Evolutionary conservation across 768 basidiomycete genomes (phyloP).

Genomic region (Leccinum broughii): DNA sequence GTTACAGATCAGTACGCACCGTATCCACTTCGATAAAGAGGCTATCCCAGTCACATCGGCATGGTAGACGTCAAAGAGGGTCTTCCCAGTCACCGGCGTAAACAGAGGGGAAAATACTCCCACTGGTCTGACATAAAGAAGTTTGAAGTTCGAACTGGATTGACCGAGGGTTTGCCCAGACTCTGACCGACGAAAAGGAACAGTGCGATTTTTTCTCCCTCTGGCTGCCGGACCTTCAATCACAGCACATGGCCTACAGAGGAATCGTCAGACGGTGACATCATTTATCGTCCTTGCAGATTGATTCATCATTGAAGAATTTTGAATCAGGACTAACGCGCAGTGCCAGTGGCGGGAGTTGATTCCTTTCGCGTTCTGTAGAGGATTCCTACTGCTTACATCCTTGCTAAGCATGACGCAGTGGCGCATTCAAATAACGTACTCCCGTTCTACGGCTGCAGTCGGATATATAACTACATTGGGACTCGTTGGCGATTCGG

Average conservation of each 20-base stretch:
- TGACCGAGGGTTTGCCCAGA: background rate
- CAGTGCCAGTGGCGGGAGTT: background rate
- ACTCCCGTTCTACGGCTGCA: background rate
- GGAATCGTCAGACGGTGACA: background rate
- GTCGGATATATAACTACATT: background rate
- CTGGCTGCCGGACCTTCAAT: background rate
- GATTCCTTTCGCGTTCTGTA: background rate
- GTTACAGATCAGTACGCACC: background rate
- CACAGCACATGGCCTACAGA: background rate
- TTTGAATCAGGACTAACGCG: background rate
- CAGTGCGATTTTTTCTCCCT: background rate
- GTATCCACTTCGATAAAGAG: background rate
- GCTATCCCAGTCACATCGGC: background rate
- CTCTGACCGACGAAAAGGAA: background rate
- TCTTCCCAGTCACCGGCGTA: background rate
- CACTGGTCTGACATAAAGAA: background rate
- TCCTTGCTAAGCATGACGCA: background rate
- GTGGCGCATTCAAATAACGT: background rate
- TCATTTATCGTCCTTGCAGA: background rate
- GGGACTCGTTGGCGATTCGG: background rate
- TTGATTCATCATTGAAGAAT: background rate
- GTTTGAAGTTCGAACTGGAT: background rate
- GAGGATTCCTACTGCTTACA: background rate
- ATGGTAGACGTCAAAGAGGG: background rate
- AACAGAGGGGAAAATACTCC: background rate